phyloP scores from a whole-genome alignment of 805 yeast species.

The Suhomyces tanzawaensis region DNA sequence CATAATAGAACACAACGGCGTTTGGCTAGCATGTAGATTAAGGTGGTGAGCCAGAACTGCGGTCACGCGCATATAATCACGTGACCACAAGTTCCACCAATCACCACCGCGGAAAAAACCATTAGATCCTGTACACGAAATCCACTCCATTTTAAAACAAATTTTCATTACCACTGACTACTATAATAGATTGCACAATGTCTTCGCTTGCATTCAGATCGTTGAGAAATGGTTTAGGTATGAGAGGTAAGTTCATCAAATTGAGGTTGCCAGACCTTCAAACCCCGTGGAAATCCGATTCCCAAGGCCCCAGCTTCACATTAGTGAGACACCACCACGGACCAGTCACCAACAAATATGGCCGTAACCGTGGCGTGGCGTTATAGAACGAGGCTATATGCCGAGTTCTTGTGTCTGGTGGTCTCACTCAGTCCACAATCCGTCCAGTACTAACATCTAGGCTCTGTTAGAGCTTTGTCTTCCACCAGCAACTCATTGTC shows the following conservation, averaged over 20 bases:
- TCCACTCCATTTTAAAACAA: slow-evolving; percentile 2
- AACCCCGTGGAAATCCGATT: neutral
- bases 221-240: slow-evolving; percentile 40
- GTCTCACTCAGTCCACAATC: too few species aligned
- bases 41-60: neutral
- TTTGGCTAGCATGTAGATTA: too few species aligned
- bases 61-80: neutral
- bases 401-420: neutral
- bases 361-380: too few species aligned
- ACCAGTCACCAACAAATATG: too few species aligned
- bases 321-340: too few species aligned
- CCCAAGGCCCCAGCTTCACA: too few species aligned
- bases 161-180: slow-evolving; percentile 1
- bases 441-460: slow-evolving; percentile 12
- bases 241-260: slow-evolving; percentile 31
- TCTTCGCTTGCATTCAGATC: slow-evolving; percentile 47
- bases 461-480: slow-evolving; percentile 49
- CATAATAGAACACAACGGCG: too few species aligned
- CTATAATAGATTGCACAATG: slow-evolving; percentile 17
- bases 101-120: slow-evolving; percentile 7
- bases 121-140: slow-evolving; percentile 5
- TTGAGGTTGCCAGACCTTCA: neutral
- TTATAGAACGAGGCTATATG: too few species aligned
- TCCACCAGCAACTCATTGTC: slow-evolving; percentile 57
- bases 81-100: slow-evolving; percentile 4